Evolutionary conservation across 2,329 filamentous ascomycete genomes (phyloP).

Genomic region (Xylariaceae sp.): DNA sequence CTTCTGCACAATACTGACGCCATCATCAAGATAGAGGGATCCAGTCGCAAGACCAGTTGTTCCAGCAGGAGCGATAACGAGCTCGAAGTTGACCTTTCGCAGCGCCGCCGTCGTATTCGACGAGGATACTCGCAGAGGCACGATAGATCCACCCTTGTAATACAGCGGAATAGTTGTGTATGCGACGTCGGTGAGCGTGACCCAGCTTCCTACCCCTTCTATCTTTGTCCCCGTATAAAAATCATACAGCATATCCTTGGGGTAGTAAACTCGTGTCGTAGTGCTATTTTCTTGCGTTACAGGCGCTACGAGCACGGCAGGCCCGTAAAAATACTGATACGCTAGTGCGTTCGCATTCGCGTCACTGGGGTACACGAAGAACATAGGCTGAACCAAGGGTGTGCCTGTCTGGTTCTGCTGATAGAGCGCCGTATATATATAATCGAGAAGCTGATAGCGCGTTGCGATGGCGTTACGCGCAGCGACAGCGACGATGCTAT

Average conservation of each 20-base stretch:
- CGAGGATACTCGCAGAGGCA: slow-evolving; percentile 49
- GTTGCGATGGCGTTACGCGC: slow-evolving; percentile 65
- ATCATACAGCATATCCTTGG: slow-evolving; percentile 48
- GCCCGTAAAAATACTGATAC: slow-evolving; percentile 48
- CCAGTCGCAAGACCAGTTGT: slow-evolving; percentile 44
- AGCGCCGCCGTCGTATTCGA: slow-evolving; percentile 48
- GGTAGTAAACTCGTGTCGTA: slow-evolving; percentile 44
- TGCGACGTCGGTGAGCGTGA: slow-evolving; percentile 20
- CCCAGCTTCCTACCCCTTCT: slow-evolving; percentile 14
- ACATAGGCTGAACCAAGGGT: slow-evolving; percentile 65
- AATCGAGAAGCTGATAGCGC: slow-evolving; percentile 71
- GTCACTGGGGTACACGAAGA: slow-evolving; percentile 63
- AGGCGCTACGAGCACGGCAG: slow-evolving; percentile 45
- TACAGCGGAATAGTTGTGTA: slow-evolving; percentile 52
- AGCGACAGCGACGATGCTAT: slow-evolving; percentile 50
- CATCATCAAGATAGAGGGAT: slow-evolving; percentile 48
- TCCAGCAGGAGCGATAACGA: slow-evolving; percentile 46
- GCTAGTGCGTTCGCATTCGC: slow-evolving; percentile 41
- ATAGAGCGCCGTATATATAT: slow-evolving; percentile 70
- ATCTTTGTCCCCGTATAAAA: slow-evolving; percentile 27
- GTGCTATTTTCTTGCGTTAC: slow-evolving; percentile 41
- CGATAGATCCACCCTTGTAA: slow-evolving; percentile 55
- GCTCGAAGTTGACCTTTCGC: slow-evolving; percentile 41
- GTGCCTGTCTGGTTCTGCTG: slow-evolving; percentile 55
- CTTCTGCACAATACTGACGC: slow-evolving; percentile 19